A percentile compares a stretch with the other conserved stretches of the same genome.
Evolutionary conservation across 2,329 filamentous ascomycete genomes (phyloP).

Genomic region (Metarhizium humberi): DNA sequence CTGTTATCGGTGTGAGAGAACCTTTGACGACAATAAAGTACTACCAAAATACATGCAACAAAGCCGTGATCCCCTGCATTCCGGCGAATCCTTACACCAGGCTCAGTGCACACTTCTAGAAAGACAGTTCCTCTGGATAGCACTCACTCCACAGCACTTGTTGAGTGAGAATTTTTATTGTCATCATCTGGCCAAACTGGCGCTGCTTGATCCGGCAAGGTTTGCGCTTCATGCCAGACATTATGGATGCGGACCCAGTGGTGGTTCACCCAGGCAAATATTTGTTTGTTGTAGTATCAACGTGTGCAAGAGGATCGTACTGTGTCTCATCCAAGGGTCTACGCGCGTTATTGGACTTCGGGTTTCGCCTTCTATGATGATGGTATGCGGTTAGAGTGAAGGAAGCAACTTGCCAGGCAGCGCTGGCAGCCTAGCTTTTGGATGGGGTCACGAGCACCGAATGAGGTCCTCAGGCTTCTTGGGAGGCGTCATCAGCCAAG

Average conservation of each 20-base stretch:
- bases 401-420: no score
- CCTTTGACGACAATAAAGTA: neutral
- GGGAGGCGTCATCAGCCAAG: no score
- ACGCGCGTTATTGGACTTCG: neutral
- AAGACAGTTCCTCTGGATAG: neutral
- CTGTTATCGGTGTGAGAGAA: neutral
- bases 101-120: neutral
- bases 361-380: neutral
- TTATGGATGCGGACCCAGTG: neutral
- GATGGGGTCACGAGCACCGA: no score
- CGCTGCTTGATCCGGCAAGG: neutral
- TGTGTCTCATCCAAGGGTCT: neutral
- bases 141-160: neutral
- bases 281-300: neutral
- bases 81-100: neutral
- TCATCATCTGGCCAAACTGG: neutral
- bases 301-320: neutral
- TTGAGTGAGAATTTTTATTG: neutral
- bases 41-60: neutral
- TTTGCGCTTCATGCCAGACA: slow-evolving; percentile 6
- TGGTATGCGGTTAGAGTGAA: no score
- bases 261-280: neutral
- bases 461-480: no score
- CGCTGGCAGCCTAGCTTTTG: neutral
- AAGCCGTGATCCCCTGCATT: neutral